Base-by-base conservation (phyloP, 2,329 filamentous ascomycete genomes). In the Diplodia mutila region DNA sequence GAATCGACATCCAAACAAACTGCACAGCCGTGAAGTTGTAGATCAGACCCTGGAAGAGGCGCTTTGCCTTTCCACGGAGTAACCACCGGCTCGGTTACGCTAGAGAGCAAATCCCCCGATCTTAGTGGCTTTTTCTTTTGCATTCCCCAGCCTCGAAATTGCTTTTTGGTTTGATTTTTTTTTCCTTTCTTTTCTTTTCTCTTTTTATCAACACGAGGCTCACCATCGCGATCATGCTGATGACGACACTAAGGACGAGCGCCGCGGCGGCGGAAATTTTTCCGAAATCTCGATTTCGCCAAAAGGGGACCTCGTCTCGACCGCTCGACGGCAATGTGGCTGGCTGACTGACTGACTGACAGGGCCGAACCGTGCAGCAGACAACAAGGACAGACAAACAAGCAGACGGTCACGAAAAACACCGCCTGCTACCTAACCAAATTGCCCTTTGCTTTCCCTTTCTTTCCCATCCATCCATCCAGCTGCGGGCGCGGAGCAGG, bases 21-120 rank as follows among this genome's bases (percentile, higher is more conserved):
- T 27, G 23, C 25, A 27, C 29, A 32, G 49, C 49, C 29, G 49
- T 27, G 49, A 52, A 52, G 49, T 52, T 11, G 42, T 9, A 46
- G 3, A n/a, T 4, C 18, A 32, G 21, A 12, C 53, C 32, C 21
- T 25, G n/a, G 51, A 32, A 14, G 21, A 25, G 53, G 53, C 53
- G 53, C 14, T 27, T 25, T 16, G n/a, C 11, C 32, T 18, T 3
- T 27, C 53, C 21, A 18, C 53, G 32, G 53, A 57, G 53, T 25
- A 57, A 37, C 29, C 34, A 46, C 29, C 53, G 29, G 53, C 18
- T 57, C 53, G 53, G 53, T n/a, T 37, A 23, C 53, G 53, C 53
- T 57, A 39, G 32, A 27, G 39, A 42, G 53, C 53, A 25, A 54
- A n/a, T 21, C 42, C 51, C 27, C 29, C 12, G 16, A 18, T 52